These are phyloP conservation scores for Chloropicon primus DNA, from an alignment of 139 green algal genomes.

Conservation along the genomic window DNA sequence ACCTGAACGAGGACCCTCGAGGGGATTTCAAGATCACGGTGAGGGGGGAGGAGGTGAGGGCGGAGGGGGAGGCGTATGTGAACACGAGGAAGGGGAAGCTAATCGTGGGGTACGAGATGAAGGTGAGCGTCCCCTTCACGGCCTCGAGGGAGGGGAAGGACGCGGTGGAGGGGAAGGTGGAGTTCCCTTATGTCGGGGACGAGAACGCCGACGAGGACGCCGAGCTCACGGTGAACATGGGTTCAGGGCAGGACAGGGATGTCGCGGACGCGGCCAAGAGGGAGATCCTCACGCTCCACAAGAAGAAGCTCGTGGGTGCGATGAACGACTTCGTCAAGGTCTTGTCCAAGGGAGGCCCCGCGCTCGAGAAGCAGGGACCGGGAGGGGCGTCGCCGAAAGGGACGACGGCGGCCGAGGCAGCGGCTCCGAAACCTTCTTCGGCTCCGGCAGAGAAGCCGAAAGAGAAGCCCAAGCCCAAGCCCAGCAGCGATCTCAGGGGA, in stretches of 20 bases:
- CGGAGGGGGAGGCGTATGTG: conserved; percentile 46
- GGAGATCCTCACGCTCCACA: conserved; percentile 9
- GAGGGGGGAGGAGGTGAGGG: not conserved
- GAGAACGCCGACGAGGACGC: conserved; percentile 82
- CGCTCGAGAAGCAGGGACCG: conserved; percentile 5
- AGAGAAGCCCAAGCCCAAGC: conserved; percentile 5
- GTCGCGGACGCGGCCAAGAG: not conserved
- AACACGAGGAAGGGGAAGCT: conserved; percentile 81
- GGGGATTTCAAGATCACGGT: not conserved
- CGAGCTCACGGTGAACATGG: conserved; percentile 31
- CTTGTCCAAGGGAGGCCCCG: conserved; percentile 11
- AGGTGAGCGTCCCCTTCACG: conserved; percentile 45
- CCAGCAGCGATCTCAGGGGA: conserved; percentile 3
- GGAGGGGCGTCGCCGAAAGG: not conserved
- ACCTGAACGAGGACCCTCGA: not conserved
- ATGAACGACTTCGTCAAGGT: conserved; percentile 22
- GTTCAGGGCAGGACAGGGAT: not conserved
- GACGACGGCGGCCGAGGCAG: not conserved
- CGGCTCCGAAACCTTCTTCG: too few species aligned
- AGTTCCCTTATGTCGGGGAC: conserved; percentile 49
- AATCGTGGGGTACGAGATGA: conserved; percentile 69
- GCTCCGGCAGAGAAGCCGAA: conserved; percentile 1
- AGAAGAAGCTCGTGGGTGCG: conserved; percentile 5
- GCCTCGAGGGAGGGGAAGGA: conserved; percentile 29
- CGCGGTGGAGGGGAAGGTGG: conserved; percentile 14